Percentiles rank a stretch among this genome's conserved stretches.
Evolutionary conservation across 2,329 filamentous ascomycete genomes (phyloP).

Genomic region (Xylariaceae sp.): DNA sequence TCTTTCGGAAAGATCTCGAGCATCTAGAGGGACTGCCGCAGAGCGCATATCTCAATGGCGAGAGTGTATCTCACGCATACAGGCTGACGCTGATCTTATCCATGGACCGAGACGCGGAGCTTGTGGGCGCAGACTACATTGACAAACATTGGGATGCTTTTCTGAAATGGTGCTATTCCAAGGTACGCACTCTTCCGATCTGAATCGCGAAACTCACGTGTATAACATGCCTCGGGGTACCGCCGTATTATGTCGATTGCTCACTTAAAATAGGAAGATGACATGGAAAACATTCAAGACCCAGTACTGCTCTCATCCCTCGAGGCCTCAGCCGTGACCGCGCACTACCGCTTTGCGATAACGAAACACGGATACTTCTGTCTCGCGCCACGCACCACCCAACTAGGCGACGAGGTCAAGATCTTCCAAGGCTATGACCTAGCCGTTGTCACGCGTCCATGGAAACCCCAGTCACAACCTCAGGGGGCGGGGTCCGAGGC

Average conservation of each 20-base stretch:
- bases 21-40: not conserved
- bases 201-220: no score
- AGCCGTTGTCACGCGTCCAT: constrained; percentile 8
- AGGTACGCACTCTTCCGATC: no score
- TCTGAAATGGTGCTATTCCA: constrained; percentile 8
- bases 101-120: constrained; percentile 7
- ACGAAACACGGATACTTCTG: constrained; percentile 21
- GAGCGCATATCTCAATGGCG: constrained; percentile 7
- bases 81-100: constrained; percentile 12
- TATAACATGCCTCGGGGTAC: no score
- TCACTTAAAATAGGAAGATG: not conserved
- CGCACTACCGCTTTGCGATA: constrained; percentile 16
- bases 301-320: constrained; percentile 8
- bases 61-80: constrained; percentile 8
- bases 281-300: not conserved
- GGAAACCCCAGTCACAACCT: not conserved
- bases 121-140: constrained; percentile 5
- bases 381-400: constrained; percentile 11
- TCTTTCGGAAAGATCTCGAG: not conserved
- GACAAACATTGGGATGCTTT: constrained; percentile 8
- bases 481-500: not conserved
- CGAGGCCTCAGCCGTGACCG: constrained; percentile 9
- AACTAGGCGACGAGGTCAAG: constrained; percentile 12
- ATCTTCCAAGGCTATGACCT: constrained; percentile 15
- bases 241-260: no score